Evolutionary conservation across 768 basidiomycete species (phyloP).

Genomic region (Xerocomus spinulosus): DNA sequence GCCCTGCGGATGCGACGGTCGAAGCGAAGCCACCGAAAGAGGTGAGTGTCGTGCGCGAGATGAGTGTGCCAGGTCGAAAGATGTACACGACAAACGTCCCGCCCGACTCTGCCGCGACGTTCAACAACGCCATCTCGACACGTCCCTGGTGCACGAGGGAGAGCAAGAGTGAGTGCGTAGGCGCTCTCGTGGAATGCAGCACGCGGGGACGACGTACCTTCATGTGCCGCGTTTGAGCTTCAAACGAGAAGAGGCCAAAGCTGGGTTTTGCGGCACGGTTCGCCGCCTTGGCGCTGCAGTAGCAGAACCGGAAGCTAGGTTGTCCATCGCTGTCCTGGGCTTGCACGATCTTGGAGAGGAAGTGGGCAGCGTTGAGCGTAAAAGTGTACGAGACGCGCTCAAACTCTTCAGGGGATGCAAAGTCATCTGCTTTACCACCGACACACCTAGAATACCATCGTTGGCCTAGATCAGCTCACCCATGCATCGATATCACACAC

Average conservation of each 20-base stretch:
- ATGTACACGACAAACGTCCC: conserved; percentile 13
- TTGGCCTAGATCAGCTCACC: conserved; percentile 2
- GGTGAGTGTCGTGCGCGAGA: conserved; percentile 10
- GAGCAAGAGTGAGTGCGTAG: not conserved
- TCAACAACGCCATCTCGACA: conserved; percentile 17
- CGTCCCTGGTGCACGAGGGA: conserved; percentile 14
- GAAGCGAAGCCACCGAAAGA: conserved; percentile 18
- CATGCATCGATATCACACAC: not conserved
- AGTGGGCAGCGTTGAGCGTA: conserved; percentile 21
- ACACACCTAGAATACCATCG: conserved; percentile 16
- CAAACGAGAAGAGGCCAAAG: conserved; percentile 11
- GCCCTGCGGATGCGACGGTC: conserved; percentile 15
- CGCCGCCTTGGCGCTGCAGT: conserved; percentile 25
- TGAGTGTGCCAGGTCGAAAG: conserved; percentile 18
- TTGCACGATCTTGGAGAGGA: conserved; percentile 18
- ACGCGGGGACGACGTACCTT: conserved; percentile 10
- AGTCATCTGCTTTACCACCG: conserved; percentile 22
- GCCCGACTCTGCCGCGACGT: conserved; percentile 11
- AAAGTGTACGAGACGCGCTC: conserved; percentile 25
- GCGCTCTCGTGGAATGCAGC: not conserved
- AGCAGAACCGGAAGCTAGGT: conserved; percentile 22
- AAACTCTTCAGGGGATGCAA: conserved; percentile 20
- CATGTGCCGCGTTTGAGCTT: conserved; percentile 21
- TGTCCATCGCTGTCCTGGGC: not conserved
- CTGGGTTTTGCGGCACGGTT: conserved; percentile 14